Percentiles rank a stretch among this genome's conserved stretches.
Evolutionary conservation across 2,329 filamentous ascomycete genomes (phyloP).

Genomic region (Ophiostoma tasmaniense): DNA sequence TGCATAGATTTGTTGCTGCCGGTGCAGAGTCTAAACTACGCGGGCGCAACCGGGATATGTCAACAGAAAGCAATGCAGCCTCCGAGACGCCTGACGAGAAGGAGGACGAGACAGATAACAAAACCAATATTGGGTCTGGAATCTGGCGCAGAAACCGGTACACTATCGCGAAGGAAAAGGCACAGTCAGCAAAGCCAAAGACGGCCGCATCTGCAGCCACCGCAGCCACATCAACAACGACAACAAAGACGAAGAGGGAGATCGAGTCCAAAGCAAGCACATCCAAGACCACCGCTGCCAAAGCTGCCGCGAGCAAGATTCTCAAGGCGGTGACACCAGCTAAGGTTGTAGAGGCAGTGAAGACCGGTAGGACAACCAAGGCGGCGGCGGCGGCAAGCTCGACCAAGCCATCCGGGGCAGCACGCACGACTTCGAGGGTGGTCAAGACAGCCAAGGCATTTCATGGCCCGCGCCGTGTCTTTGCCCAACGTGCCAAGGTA

Average conservation of each 20-base stretch:
- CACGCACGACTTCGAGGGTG: neutral
- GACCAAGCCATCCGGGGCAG: neutral
- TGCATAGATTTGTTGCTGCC: slow-evolving; percentile 73
- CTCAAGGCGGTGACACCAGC: neutral
- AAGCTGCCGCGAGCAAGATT: neutral
- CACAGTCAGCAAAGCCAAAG: neutral
- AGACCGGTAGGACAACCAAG: slow-evolving; percentile 5
- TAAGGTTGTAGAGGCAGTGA: neutral
- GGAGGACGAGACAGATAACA: neutral
- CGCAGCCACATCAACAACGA: too few species aligned
- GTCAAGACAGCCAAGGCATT: slow-evolving; percentile 12
- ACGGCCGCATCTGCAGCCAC: neutral
- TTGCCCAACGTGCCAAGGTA: neutral
- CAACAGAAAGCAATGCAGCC: neutral
- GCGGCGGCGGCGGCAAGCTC: neutral
- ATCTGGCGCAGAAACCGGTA: slow-evolving; percentile 22
- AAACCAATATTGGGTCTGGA: slow-evolving; percentile 16
- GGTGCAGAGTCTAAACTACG: slow-evolving; percentile 55
- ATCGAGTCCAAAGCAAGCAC: neutral
- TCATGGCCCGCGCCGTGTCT: slow-evolving; percentile 10
- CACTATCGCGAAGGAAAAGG: slow-evolving; percentile 12
- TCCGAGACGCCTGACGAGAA: neutral
- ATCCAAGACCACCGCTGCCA: neutral
- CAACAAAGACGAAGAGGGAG: slow-evolving; percentile 10
- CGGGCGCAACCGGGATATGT: slow-evolving; percentile 28